These are phyloP conservation scores for Mucor racemosus DNA, from an alignment of 371 early-diverging fungal genomes.

Conservation along the genomic window DNA sequence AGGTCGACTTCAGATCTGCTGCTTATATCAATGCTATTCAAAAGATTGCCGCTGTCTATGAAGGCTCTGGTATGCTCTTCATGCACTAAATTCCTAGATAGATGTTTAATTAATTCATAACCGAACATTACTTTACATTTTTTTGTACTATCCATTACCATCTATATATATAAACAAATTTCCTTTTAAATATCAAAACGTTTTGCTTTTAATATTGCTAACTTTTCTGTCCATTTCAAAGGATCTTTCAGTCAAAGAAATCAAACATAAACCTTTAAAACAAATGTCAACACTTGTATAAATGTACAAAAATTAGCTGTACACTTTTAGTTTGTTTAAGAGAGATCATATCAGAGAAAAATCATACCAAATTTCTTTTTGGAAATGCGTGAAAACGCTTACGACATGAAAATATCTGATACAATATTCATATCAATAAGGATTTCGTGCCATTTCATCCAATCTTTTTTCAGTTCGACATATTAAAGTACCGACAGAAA, in stretches of 20 bases:
- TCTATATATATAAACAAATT: slow-evolving; percentile 5
- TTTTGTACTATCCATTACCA: slow-evolving; percentile 9
- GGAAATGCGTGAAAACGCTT: no score
- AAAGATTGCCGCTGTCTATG: slow-evolving; percentile 84
- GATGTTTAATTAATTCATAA: slow-evolving; percentile 2
- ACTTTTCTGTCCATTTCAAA: neutral
- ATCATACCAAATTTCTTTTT: no score
- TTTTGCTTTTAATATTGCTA: slow-evolving; percentile 7
- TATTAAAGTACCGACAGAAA: no score
- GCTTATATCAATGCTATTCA: slow-evolving; percentile 86
- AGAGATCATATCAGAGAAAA: no score
- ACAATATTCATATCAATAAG: no score
- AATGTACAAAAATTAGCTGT: no score
- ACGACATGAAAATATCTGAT: no score
- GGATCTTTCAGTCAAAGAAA: neutral
- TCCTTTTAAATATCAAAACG: neutral
- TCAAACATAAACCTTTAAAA: no score
- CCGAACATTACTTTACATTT: neutral
- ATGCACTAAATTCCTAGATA: slow-evolving; percentile 44
- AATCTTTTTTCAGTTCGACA: no score
- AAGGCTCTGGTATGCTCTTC: slow-evolving; percentile 83
- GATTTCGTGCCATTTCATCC: no score
- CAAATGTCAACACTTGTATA: no score
- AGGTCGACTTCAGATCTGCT: slow-evolving; percentile 85
- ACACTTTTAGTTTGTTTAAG: no score